Evolutionary conservation across 2,329 filamentous ascomycete species (phyloP), one percentile per base, ranked within the genome.

Genomic region (Mycosphaerelloides madeirae): DNA sequence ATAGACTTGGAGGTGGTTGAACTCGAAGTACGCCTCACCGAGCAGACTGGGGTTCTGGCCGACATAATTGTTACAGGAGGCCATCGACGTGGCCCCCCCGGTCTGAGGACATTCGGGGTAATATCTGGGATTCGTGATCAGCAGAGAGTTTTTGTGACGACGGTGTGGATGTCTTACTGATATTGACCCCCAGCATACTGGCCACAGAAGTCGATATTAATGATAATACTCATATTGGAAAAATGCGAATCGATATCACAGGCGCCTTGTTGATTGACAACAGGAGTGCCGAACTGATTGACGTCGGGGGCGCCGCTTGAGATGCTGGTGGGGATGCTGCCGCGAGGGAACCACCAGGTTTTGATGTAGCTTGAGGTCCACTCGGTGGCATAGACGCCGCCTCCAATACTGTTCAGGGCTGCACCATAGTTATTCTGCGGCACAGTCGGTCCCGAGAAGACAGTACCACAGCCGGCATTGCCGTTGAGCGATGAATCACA

Each of bases 231-330:
- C 52, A 68, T 64, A 44, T 68, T 64, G 5, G 35, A 46, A 45
- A 70, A 69, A 35, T 65, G 56, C 15, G 49, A 33, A 53, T 68
- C 57, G 41, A 69, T 64, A 22, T 63, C 46, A 41, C 68, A 70
- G 15, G 43, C 44, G 8, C 63, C 66, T 50, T 61, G 81, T 60
- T 84, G 84, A 48, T 85, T 82, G 1, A 82, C 80, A 6, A 77
- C 56, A 1, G 83, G 79, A 2, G 65, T 69, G 13, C 81, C 82
- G 77, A 83, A 87, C 2, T 68, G 67, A 37, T 71, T 74, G 0
- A 82, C 78, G 54, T 85, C 73, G 0, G 83, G 84, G 1, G 49
- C 53, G n/a, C 56, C 54, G 9, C 41, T 51, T 38, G 67, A 62
- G 48, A 85, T 74, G 54, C 59, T 63, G 3, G 47, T 20, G 1